Base-by-base conservation (phyloP, 1,284 basidiomycete species). In the Puccinia horiana region DNA sequence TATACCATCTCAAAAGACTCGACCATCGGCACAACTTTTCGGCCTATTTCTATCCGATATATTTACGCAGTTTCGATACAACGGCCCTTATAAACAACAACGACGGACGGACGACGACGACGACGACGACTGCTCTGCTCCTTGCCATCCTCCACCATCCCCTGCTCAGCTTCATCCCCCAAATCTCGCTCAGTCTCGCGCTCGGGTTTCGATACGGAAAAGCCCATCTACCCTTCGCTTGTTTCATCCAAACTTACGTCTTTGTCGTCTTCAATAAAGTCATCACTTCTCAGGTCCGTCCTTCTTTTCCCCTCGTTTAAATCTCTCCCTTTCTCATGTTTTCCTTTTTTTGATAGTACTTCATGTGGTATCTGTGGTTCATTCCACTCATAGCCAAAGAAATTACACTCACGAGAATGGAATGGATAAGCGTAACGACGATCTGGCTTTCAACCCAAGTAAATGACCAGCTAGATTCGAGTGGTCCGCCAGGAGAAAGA, bases 1-100 rank as follows among this genome's bases (percentile, higher is more conserved):
- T 98, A 23, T 98, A 99, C 87, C 97, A 99, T 85, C 88, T 96
- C 3, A 90, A 92, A 83, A 91, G 97, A 49, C 91, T 94, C 35
- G 97, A 99, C 87, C 95, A 98, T 86, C 92, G 96, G 77, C 97
- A 99, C 88, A 99, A 99, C 87, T 99, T 99, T 88, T 95, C 94
- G 20, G 93, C 95, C 0, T 98, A 98, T 88, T 99, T 97, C 88
- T 95, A 98, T 87, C 91, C 93, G 63, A 95, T 93, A 52, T 98
- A 99, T 87, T 91, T 98, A n/a, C n/a, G n/a, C 70, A 85, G 87
- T 20, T 85, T 86, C 52, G n/a, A n/a, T n/a, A 69, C 58, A 18
- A 49, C 44, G n/a, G 37, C 26, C 47, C 35, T 73, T 29, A 26
- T n/a, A n/a, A n/a, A n/a, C n/a, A n/a, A n/a, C n/a, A n/a, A n/a